Evolutionary conservation across 2,329 filamentous ascomycete species (phyloP).

Genomic region (Chaetomium sp.): DNA sequence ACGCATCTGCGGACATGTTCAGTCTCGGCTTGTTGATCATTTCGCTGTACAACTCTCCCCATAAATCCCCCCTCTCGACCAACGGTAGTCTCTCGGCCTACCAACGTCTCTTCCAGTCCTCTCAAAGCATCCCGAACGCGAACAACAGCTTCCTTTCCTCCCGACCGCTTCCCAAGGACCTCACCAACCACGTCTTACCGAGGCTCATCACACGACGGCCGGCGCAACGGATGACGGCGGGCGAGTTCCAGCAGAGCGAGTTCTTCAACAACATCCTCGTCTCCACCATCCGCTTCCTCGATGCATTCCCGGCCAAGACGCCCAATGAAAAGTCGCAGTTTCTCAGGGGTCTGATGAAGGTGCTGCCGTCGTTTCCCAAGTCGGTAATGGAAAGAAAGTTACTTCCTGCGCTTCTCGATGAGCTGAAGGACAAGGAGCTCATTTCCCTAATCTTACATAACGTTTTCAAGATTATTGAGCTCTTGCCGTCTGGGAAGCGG

Average conservation of each 20-base stretch:
- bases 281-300: conserved; percentile 91
- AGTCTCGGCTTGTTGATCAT: conserved; percentile 84
- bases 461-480: conserved; percentile 74
- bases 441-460: conserved; percentile 83
- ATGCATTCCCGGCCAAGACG: conserved; percentile 86
- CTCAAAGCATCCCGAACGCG: conserved; percentile 69
- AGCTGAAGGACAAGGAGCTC: conserved; percentile 86
- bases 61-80: conserved; percentile 76
- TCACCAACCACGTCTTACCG: conserved; percentile 70
- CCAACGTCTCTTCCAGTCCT: conserved; percentile 73
- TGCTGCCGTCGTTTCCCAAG: conserved; percentile 86
- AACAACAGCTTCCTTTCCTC: conserved; percentile 81
- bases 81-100: conserved; percentile 78
- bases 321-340: conserved; percentile 86
- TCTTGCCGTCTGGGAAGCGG: conserved; percentile 69
- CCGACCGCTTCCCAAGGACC: conserved; percentile 70
- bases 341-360: conserved; percentile 77
- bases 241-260: conserved; percentile 87
- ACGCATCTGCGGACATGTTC: conserved; percentile 83
- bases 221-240: conserved; percentile 78
- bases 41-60: conserved; percentile 90
- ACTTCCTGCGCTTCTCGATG: conserved; percentile 79
- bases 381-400: conserved; percentile 94
- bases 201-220: conserved; percentile 80
- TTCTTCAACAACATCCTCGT: conserved; percentile 98